Base-by-base conservation (phyloP, 495 filamentous ascomycete genomes). In the Aspergillus kassunensis region DNA sequence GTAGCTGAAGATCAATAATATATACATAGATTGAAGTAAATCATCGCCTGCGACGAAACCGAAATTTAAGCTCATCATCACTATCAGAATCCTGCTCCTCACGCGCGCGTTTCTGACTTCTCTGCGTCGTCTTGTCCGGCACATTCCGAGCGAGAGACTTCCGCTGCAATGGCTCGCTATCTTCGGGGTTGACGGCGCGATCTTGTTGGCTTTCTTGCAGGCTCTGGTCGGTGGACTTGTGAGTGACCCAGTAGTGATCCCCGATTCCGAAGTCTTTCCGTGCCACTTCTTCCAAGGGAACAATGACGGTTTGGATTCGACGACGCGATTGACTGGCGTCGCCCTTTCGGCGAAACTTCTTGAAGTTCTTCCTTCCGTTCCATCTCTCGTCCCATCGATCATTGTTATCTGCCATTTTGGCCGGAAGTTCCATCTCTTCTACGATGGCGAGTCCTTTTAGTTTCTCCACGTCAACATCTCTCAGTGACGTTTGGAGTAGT, bases 351-450 rank as follows among this genome's bases (percentile, higher is more conserved):
- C 82, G 79, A 57, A 98, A 98, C 56, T 81, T 85, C 68, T 98
- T 98, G 75, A 97, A 98, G 58, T 98, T 97, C 70, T 90, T 95
- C 6, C 92, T 81, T 0, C 95, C 93, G 62, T 97, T 96, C 95
- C 95, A 98, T 30, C 77, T 74, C 2, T 90, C 85, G 59, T 97
- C 83, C 93, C 95, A 97, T 19, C 90, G 80, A 9, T 23, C n/a
- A 24, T 80, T 78, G 36, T 63, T 44, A 20, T 77, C 73, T 31
- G 64, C 44, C 49, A 49, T 15, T 55, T 40, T 6, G 11, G 62
- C 20, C 0, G 68, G 73, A 9, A 97, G 57, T 15, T 87, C 80
- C 75, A 93, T 89, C 44, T 88, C 80, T 60, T 93, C 91, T 12
- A 97, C 77, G 33, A 90, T 79, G n/a, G 85, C 85, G 2, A 91